Evolutionary conservation across 2,329 filamentous ascomycete genomes (phyloP).

Genomic region (Calonectria pteridis): DNA sequence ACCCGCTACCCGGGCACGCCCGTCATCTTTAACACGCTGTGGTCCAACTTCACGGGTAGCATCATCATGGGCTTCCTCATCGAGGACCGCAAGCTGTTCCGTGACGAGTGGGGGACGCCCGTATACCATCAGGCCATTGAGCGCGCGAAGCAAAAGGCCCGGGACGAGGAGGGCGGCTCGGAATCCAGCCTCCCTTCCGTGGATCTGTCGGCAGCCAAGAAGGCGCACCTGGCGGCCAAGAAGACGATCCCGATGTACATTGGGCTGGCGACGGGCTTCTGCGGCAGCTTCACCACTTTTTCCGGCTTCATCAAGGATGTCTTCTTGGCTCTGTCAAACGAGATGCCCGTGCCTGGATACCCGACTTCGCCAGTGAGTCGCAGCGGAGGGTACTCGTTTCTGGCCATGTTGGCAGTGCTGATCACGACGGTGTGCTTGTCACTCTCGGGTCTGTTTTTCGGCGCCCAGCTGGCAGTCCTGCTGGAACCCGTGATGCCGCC

Average conservation of each 20-base stretch:
- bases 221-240: constrained; percentile 74
- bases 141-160: constrained; percentile 44
- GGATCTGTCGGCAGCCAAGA: constrained; percentile 61
- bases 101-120: constrained; percentile 71
- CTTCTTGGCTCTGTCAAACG: constrained; percentile 84
- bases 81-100: constrained; percentile 83
- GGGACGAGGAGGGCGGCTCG: constrained; percentile 54
- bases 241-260: constrained; percentile 92
- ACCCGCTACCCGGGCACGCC: constrained; percentile 85
- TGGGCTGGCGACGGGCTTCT: constrained; percentile 87
- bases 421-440: constrained; percentile 79
- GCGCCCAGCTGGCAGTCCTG: constrained; percentile 79
- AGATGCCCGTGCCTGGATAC: constrained; percentile 61
- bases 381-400: constrained; percentile 83
- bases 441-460: constrained; percentile 76
- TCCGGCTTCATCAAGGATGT: constrained; percentile 85
- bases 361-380: constrained; percentile 58
- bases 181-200: constrained; percentile 34
- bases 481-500: constrained; percentile 70
- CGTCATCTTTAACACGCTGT: constrained; percentile 79
- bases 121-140: constrained; percentile 54
- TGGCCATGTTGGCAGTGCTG: constrained; percentile 83
- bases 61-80: constrained; percentile 87
- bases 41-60: constrained; percentile 89
- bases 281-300: constrained; percentile 91